Evolutionary conservation across 768 basidiomycete genomes (phyloP).

Genomic region (Serpula lacrymans): DNA sequence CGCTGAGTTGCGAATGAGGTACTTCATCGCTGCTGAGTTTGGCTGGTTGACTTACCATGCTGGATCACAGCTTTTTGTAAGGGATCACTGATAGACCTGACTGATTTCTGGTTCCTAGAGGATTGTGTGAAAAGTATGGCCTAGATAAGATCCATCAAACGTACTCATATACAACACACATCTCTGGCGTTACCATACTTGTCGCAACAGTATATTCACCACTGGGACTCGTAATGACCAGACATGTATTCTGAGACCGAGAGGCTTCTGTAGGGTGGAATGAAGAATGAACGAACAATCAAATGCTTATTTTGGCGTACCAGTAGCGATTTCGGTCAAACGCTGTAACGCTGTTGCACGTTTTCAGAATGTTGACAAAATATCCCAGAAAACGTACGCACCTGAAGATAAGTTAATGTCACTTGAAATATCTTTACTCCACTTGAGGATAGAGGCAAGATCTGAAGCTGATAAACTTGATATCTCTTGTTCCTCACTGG

Average conservation of each 20-base stretch:
- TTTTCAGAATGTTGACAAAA: slow-evolving; percentile 2
- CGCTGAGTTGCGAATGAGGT: slow-evolving; percentile 33
- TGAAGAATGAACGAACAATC: not conserved
- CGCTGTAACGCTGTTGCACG: slow-evolving; percentile 50
- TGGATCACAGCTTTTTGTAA: slow-evolving; percentile 66
- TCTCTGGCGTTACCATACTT: slow-evolving; percentile 55
- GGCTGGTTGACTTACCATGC: slow-evolving; percentile 45
- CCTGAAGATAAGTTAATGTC: slow-evolving; percentile 69
- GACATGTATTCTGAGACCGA: slow-evolving; percentile 62
- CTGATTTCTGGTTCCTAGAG: slow-evolving; percentile 54
- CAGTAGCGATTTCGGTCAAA: slow-evolving; percentile 69
- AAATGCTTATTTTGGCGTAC: slow-evolving; percentile 26
- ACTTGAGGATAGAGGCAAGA: slow-evolving; percentile 65
- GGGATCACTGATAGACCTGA: slow-evolving; percentile 57
- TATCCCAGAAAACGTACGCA: slow-evolving; percentile 15
- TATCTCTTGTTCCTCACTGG: slow-evolving; percentile 49
- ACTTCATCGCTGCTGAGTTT: not conserved
- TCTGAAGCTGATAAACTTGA: slow-evolving; percentile 58
- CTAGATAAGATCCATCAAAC: slow-evolving; percentile 19
- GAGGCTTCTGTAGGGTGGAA: slow-evolving; percentile 47
- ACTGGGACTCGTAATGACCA: slow-evolving; percentile 65
- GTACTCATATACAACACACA: slow-evolving; percentile 68
- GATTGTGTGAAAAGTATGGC: too few species aligned
- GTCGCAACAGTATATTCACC: slow-evolving; percentile 72
- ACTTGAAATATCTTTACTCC: slow-evolving; percentile 72